Evolutionary conservation across 116 monocot genomes (phyloP).

Genomic region (Phalaenopsis hybrid): DNA sequence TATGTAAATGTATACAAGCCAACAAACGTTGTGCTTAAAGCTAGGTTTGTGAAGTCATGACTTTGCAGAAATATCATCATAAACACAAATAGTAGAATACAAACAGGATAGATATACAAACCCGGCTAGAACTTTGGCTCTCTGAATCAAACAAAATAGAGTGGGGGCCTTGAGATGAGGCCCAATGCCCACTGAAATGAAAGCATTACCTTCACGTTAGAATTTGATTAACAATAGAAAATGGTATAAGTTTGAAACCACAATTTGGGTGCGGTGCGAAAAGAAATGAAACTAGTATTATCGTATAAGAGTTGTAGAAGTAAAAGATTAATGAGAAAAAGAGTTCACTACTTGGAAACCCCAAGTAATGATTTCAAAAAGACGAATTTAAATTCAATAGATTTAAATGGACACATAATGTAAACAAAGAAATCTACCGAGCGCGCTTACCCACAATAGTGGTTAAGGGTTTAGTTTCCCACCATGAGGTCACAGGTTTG

Average conservation of each 20-base stretch:
- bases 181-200: conserved; percentile 70
- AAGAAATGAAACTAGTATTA: background rate
- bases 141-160: conserved; percentile 66
- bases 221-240: background rate
- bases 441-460: too few species aligned
- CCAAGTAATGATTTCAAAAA: background rate
- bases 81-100: background rate
- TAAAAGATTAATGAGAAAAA: background rate
- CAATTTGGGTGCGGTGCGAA: background rate
- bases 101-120: conserved; percentile 20
- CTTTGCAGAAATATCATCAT: background rate
- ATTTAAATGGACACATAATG: background rate
- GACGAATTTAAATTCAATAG: background rate
- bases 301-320: background rate
- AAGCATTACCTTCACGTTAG: conserved; percentile 7
- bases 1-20: background rate
- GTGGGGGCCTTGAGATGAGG: conserved; percentile 48
- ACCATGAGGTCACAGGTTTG: too few species aligned
- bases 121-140: conserved; percentile 71
- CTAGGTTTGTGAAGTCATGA: background rate
- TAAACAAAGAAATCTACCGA: too few species aligned
- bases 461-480: too few species aligned
- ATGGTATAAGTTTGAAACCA: background rate
- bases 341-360: background rate
- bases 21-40: background rate